Conservation (phyloP, 306 rosid species). For the Prosopis cineraria region DNA sequence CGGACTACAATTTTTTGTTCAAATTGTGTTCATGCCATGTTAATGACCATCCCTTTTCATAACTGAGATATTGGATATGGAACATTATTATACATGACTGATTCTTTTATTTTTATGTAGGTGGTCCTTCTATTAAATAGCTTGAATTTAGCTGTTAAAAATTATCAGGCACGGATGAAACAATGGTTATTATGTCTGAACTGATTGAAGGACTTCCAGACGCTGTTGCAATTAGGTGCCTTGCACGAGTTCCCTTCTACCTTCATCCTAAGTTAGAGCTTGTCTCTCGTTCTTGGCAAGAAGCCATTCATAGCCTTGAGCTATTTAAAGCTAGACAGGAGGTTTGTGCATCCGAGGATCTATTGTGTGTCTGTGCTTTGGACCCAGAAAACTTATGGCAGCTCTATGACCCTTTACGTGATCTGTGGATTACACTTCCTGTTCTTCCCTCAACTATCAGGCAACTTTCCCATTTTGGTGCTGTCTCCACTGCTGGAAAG, state of each 20-base stretch:
- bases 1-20: neutral
- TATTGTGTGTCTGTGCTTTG: conserved; percentile 85
- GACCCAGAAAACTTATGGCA: conserved; percentile 99
- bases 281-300: conserved; percentile 89
- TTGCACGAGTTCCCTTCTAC: conserved; percentile 93
- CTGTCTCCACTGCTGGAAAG: conserved; percentile 82
- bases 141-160: conserved; percentile 28
- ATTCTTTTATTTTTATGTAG: conserved; percentile 38
- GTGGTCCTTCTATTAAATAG: conserved; percentile 32
- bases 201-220: conserved; percentile 97
- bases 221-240: conserved; percentile 88
- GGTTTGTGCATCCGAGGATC: conserved; percentile 79
- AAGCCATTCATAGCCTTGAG: conserved; percentile 81
- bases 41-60: neutral
- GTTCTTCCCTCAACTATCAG: conserved; percentile 87
- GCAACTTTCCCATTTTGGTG: conserved; percentile 92
- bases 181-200: conserved; percentile 74
- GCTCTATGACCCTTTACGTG: conserved; percentile 80
- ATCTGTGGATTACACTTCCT: conserved; percentile 96
- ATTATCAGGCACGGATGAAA: conserved; percentile 54
- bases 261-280: conserved; percentile 82
- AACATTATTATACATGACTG: neutral
- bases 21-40: neutral
- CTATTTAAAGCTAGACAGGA: conserved; percentile 81
- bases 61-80: conserved; percentile 18